Evolutionary conservation across 257 asterid genomes (phyloP).

Genomic region (Solanum bulbocastanum): DNA sequence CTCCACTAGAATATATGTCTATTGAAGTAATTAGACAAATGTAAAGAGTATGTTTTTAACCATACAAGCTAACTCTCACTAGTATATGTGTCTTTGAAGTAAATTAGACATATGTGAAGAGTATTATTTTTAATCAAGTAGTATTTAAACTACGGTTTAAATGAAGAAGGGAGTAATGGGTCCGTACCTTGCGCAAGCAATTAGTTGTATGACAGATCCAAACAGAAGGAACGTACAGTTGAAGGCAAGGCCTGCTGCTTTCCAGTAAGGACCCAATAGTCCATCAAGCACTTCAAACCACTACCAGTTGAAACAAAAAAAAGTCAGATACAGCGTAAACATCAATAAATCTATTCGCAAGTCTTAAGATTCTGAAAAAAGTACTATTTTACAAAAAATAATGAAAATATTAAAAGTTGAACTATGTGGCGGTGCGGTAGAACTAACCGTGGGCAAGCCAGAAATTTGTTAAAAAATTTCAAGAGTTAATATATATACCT

Average conservation of each 20-base stretch:
- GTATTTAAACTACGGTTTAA: background rate
- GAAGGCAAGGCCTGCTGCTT: conserved; percentile 83
- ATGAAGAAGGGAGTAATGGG: background rate
- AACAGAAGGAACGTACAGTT: conserved; percentile 92
- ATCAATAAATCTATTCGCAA: background rate
- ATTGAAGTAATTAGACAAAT: background rate
- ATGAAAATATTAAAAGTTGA: background rate
- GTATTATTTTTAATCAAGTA: background rate
- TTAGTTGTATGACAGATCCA: conserved; percentile 95
- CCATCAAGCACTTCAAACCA: conserved; percentile 99
- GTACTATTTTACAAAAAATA: background rate
- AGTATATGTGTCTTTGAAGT: background rate
- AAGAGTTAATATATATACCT: background rate
- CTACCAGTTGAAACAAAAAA: conserved; percentile 16
- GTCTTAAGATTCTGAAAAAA: background rate
- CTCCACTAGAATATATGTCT: too few species aligned
- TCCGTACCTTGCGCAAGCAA: conserved; percentile 86
- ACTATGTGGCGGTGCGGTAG: background rate
- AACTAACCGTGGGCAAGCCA: background rate
- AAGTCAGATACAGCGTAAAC: background rate
- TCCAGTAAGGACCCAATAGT: conserved; percentile 92
- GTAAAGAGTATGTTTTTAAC: background rate
- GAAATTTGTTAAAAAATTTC: background rate
- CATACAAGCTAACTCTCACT: background rate
- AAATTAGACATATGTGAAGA: background rate